phyloP scores from a whole-genome alignment of 1,284 basidiomycete genomes.

The Prillingera fragicola region DNA sequence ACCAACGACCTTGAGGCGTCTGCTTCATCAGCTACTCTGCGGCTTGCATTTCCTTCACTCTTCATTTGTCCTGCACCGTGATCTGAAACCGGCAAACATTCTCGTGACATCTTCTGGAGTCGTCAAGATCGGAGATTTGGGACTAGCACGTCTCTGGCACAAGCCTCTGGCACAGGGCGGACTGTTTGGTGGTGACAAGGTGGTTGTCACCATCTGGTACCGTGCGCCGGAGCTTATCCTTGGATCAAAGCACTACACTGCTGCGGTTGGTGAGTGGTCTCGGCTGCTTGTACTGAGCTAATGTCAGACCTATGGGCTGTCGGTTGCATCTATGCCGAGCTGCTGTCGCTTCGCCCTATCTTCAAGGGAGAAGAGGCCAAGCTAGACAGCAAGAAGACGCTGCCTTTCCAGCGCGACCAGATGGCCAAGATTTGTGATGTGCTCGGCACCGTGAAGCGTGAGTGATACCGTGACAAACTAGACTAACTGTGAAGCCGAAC shows the following conservation, averaged over 20 bases:
- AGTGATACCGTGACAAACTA: slow-evolving; percentile 15
- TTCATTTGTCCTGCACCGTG: slow-evolving; percentile 70
- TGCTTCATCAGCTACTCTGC: slow-evolving; percentile 93
- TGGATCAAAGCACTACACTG: slow-evolving; percentile 94
- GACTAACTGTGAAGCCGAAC: slow-evolving; percentile 52
- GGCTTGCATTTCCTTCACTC: slow-evolving; percentile 93
- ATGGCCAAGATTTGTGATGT: slow-evolving; percentile 92
- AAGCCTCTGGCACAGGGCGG: slow-evolving; percentile 41
- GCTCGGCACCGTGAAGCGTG: slow-evolving; percentile 80
- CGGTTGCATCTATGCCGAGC: slow-evolving; percentile 93
- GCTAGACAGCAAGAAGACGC: slow-evolving; percentile 71
- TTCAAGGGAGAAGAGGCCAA: slow-evolving; percentile 99
- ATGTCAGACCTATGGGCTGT: slow-evolving; percentile 81
- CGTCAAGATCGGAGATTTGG: slow-evolving; percentile 97
- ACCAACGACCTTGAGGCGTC: slow-evolving; percentile 75
- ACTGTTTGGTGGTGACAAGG: slow-evolving; percentile 80
- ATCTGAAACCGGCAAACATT: slow-evolving; percentile 95
- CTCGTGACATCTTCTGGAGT: slow-evolving; percentile 82
- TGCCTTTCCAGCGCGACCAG: slow-evolving; percentile 93
- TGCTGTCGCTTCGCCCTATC: slow-evolving; percentile 86
- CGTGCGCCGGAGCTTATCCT: slow-evolving; percentile 90
- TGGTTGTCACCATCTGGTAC: slow-evolving; percentile 99
- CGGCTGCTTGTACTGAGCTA: not conserved
- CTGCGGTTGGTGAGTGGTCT: slow-evolving; percentile 60
- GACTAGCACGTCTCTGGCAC: slow-evolving; percentile 71